These are phyloP conservation scores for Sporothrix luriei DNA, from an alignment of 2,329 filamentous ascomycete genomes.

Conservation along the genomic window DNA sequence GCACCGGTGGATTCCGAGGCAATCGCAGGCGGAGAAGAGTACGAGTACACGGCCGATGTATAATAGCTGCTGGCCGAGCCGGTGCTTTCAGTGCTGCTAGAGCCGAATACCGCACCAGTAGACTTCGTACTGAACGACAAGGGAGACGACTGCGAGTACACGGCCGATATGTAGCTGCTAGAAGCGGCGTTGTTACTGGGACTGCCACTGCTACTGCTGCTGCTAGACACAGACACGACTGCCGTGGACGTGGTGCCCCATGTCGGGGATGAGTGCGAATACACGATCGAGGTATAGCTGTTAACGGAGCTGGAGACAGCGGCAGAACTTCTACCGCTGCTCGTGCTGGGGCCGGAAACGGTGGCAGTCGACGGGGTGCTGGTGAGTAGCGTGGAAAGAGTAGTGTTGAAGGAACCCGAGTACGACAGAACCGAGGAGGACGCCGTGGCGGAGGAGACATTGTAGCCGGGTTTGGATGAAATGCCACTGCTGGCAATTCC, in stretches of 20 bases:
- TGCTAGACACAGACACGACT: background rate
- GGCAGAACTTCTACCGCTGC: background rate
- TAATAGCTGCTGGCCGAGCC: background rate
- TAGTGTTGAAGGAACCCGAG: conserved; percentile 1
- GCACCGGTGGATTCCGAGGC: conserved; percentile 7
- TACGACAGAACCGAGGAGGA: background rate
- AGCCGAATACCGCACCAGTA: background rate
- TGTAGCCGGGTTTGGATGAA: background rate
- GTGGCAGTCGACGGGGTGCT: conserved; percentile 19
- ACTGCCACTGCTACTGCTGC: background rate
- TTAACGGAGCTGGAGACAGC: background rate
- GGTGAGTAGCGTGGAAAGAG: conserved; percentile 8
- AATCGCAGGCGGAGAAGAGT: background rate
- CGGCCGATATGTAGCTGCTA: background rate
- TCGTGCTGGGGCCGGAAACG: conserved; percentile 14
- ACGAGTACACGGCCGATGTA: background rate
- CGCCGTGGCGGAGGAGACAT: background rate
- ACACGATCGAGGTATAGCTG: conserved; percentile 25
- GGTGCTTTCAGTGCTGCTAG: background rate
- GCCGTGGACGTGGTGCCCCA: background rate
- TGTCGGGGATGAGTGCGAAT: conserved; percentile 18
- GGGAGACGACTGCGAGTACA: conserved; percentile 11
- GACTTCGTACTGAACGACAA: background rate
- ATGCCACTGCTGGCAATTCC: background rate
- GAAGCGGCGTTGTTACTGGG: background rate